Evolutionary conservation across 176 grass and related monocot species (phyloP), one percentile per base, ranked within the genome.

Genomic region (Coix lacrymajobi): DNA sequence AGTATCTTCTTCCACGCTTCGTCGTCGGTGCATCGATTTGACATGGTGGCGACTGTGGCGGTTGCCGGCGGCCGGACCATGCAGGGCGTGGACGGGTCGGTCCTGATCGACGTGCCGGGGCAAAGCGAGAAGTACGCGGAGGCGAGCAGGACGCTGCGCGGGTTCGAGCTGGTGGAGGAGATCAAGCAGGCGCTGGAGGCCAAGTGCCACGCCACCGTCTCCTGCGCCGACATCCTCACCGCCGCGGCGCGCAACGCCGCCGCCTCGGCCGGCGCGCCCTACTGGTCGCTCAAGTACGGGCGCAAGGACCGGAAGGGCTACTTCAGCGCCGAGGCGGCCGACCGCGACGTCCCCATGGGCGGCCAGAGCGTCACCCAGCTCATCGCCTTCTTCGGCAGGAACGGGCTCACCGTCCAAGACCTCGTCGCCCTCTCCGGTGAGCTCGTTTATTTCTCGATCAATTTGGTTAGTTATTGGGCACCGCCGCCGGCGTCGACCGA

Each of bases 151-250:
- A 92, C 89, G 78, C 89, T 96, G 71, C 54, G 96, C 2, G 96
- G 96, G 0, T 99, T 99, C 68, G 37, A 84, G 1, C 83, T 94
- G 30, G 90, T 96, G 79, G 88, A 92, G 34, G 80, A 69, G 38
- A 94, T 99, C 85, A 96, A 96, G 88, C 77, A 45, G 30, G 83
- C 87, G 85, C 29, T 99, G 51, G 96, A 99, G 80, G 22, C 40
- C 22, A 33, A 57, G 29, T 99, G 96, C 93, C 83, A 78, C 68
- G 56, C 41, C 49, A 87, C 73, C 1, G 93, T 99, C 26, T 96
- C 91, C 33, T 96, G 91, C 79, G 91, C 93, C n/a, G 96, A 99
- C 83, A 88, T 94, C 75, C 96, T 99, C 67, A 77, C 87, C 11
- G 89, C 91, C 20, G 89, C 86, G 26, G 86, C 81, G 25, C 85